Evolutionary conservation across 495 filamentous ascomycete species (phyloP).

Genomic region (Talaromyces ruber): DNA sequence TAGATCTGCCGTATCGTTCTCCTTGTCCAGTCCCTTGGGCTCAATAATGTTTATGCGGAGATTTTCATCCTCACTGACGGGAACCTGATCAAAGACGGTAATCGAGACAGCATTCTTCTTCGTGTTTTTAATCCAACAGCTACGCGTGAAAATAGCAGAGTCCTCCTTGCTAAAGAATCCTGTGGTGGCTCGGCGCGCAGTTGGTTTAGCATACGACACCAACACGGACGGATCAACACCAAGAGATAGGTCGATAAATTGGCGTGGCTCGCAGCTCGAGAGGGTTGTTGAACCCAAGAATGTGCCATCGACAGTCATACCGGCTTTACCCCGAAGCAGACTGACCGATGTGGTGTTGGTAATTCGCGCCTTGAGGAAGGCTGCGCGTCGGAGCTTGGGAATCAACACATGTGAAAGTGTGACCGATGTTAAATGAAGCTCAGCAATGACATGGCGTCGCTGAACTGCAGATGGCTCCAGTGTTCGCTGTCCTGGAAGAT

Average conservation of each 20-base stretch:
- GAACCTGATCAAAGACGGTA: slow-evolving; percentile 57
- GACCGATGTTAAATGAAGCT: slow-evolving; percentile 25
- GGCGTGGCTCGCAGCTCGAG: slow-evolving; percentile 50
- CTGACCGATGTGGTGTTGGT: slow-evolving; percentile 50
- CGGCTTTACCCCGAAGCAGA: slow-evolving; percentile 50
- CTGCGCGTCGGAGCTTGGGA: slow-evolving; percentile 56
- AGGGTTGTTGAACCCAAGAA: slow-evolving; percentile 56
- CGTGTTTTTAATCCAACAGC: slow-evolving; percentile 50
- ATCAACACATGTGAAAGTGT: slow-evolving; percentile 45
- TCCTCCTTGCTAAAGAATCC: slow-evolving; percentile 51
- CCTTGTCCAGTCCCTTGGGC: slow-evolving; percentile 40
- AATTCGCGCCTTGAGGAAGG: slow-evolving; percentile 57
- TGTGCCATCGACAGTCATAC: slow-evolving; percentile 59
- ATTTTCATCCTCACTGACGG: slow-evolving; percentile 57
- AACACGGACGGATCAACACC: slow-evolving; percentile 58
- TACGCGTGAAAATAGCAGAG: slow-evolving; percentile 47
- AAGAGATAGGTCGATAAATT: slow-evolving; percentile 50
- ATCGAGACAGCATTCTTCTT: slow-evolving; percentile 41
- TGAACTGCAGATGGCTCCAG: slow-evolving; percentile 28
- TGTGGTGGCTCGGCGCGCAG: slow-evolving; percentile 41
- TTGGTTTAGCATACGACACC: slow-evolving; percentile 55
- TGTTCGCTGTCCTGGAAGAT: slow-evolving; percentile 45
- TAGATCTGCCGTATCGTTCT: slow-evolving; percentile 27
- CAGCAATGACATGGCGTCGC: slow-evolving; percentile 36
- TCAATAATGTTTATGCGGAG: slow-evolving; percentile 43